A percentile compares a stretch with the other conserved stretches of the same genome.
Evolutionary conservation across 1,139 yeast genomes (phyloP).

Genomic region (Magnusiomyces tetraspermus): DNA sequence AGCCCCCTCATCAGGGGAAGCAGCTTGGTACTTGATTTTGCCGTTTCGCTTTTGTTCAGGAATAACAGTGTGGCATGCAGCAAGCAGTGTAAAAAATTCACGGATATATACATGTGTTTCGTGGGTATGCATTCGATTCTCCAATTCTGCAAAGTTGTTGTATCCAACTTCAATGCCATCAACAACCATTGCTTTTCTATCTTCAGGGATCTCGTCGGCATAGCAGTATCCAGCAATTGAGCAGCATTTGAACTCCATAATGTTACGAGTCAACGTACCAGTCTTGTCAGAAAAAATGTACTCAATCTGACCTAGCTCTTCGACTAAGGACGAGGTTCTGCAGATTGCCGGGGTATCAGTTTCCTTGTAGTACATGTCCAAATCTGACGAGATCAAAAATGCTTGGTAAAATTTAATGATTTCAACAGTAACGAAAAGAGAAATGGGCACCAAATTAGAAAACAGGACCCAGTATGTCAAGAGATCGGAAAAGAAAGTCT

Average conservation of each 20-base stretch:
- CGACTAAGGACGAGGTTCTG: slow-evolving; percentile 89
- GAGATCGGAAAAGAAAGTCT: slow-evolving; percentile 72
- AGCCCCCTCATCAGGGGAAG: slow-evolving; percentile 99
- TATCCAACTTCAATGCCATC: slow-evolving; percentile 81
- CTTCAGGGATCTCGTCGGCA: slow-evolving; percentile 86
- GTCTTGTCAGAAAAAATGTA: slow-evolving; percentile 94
- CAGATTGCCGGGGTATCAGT: slow-evolving; percentile 93
- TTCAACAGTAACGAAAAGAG: slow-evolving; percentile 87
- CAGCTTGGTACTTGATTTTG: slow-evolving; percentile 84
- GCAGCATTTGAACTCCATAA: slow-evolving; percentile 94
- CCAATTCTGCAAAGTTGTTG: slow-evolving; percentile 60
- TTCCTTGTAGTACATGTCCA: slow-evolving; percentile 81
- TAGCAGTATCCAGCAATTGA: slow-evolving; percentile 89
- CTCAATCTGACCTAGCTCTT: slow-evolving; percentile 92
- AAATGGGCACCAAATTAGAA: slow-evolving; percentile 88
- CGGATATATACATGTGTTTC: slow-evolving; percentile 57
- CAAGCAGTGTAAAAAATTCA: slow-evolving; percentile 72
- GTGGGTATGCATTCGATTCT: slow-evolving; percentile 40
- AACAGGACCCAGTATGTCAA: slow-evolving; percentile 92
- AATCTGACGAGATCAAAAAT: slow-evolving; percentile 81
- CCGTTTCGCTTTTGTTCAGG: slow-evolving; percentile 62
- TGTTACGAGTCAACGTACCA: slow-evolving; percentile 88
- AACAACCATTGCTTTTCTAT: slow-evolving; percentile 55
- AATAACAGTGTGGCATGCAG: slow-evolving; percentile 95
- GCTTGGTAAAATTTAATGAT: slow-evolving; percentile 94